Evolutionary conservation across 2,329 filamentous ascomycete species (phyloP).

Genomic region (Aureobasidium sp.): DNA sequence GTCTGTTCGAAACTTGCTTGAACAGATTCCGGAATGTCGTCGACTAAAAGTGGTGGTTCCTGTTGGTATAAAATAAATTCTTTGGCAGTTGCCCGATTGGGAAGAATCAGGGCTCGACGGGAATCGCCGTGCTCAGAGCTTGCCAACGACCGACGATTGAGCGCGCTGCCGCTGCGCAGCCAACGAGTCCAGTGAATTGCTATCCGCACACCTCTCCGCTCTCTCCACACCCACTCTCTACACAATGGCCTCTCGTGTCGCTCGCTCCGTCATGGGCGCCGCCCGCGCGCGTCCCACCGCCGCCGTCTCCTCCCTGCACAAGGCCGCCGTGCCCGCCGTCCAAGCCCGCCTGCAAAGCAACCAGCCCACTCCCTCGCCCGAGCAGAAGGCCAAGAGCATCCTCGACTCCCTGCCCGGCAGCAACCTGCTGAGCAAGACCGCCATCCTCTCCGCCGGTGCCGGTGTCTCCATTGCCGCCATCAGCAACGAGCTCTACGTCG

Average conservation of each 20-base stretch:
- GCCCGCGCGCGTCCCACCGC: slow-evolving; percentile 73
- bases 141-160: slow-evolving; percentile 2
- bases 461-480: slow-evolving; percentile 89
- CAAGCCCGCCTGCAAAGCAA: slow-evolving; percentile 55
- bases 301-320: slow-evolving; percentile 50
- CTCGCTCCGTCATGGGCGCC: slow-evolving; percentile 88
- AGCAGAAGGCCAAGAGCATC: slow-evolving; percentile 94
- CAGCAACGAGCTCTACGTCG: slow-evolving; percentile 98
- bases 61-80: slow-evolving; percentile 3
- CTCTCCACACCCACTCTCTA: slow-evolving; percentile 44
- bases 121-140: slow-evolving; percentile 5
- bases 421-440: slow-evolving; percentile 89
- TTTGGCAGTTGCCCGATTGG: slow-evolving; percentile 10
- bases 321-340: slow-evolving; percentile 67
- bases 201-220: slow-evolving; percentile 10
- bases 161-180: background rate
- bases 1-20: background rate
- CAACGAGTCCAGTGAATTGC: slow-evolving; percentile 2
- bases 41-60: background rate
- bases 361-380: slow-evolving; percentile 81
- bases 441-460: slow-evolving; percentile 87
- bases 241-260: slow-evolving; percentile 96
- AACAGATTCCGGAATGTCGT: background rate
- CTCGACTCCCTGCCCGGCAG: slow-evolving; percentile 88
- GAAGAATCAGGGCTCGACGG: slow-evolving; percentile 1